Evolutionary conservation across 2,329 filamentous ascomycete genomes (phyloP).

Genomic region (Colletotrichum musae): DNA sequence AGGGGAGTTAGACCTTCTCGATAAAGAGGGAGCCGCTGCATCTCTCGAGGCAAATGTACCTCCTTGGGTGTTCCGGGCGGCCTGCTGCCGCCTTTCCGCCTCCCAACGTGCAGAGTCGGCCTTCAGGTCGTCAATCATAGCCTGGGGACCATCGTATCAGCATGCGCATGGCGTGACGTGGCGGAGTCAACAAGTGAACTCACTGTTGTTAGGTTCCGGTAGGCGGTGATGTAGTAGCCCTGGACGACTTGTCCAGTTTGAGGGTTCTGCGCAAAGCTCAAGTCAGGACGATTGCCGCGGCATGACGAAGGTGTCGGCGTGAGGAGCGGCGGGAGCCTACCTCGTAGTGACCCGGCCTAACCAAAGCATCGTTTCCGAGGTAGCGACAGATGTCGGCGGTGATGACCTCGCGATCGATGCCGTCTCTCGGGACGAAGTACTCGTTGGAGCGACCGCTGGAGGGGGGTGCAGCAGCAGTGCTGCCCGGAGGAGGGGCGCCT

Average conservation of each 20-base stretch:
- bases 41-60: conserved; percentile 71
- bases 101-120: conserved; percentile 75
- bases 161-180: neutral
- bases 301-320: neutral
- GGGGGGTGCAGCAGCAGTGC: conserved; percentile 52
- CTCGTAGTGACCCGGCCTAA: conserved; percentile 81
- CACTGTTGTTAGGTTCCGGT: conserved; percentile 84
- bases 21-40: conserved; percentile 58
- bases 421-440: conserved; percentile 85
- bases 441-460: conserved; percentile 75
- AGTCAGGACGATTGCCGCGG: conserved; percentile 16
- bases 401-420: conserved; percentile 87
- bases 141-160: conserved; percentile 54
- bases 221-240: conserved; percentile 85
- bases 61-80: conserved; percentile 67
- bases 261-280: conserved; percentile 59
- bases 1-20: conserved; percentile 72
- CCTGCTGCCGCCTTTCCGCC: conserved; percentile 70
- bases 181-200: conserved; percentile 51
- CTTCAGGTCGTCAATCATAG: conserved; percentile 75
- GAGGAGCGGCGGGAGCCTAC: conserved; percentile 60
- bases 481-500: conserved; percentile 47
- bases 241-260: conserved; percentile 72
- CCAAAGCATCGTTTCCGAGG: conserved; percentile 85
- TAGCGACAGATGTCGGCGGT: conserved; percentile 89